phyloP scores from a whole-genome alignment of 768 basidiomycete species.

The Mycena sanguinolenta region DNA sequence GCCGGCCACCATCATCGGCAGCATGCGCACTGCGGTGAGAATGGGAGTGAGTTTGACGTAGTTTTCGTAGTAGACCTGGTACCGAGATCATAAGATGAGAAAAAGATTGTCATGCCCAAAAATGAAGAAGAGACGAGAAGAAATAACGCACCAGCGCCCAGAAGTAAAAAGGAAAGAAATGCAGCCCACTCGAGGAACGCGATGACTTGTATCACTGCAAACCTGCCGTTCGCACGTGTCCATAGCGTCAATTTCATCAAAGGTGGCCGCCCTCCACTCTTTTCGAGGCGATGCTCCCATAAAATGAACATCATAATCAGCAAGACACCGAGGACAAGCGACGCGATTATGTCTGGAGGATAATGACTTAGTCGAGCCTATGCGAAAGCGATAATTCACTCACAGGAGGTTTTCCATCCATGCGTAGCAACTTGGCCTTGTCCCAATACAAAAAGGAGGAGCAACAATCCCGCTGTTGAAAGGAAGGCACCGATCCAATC shows the following conservation, averaged over 20 bases:
- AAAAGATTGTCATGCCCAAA: too few species aligned
- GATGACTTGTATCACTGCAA: slow-evolving; percentile 70
- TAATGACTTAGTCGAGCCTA: not conserved
- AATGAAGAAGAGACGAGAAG: too few species aligned
- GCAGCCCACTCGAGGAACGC: slow-evolving; percentile 74
- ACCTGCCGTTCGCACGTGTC: slow-evolving; percentile 69
- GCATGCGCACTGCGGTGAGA: slow-evolving; percentile 71
- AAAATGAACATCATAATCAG: slow-evolving; percentile 70
- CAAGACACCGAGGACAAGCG: slow-evolving; percentile 71
- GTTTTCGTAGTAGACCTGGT: slow-evolving; percentile 79
- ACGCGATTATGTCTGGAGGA: slow-evolving; percentile 71
- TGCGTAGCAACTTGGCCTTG: slow-evolving; percentile 69
- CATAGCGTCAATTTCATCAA: slow-evolving; percentile 75
- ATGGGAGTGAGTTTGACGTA: slow-evolving; percentile 69
- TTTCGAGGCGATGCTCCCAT: slow-evolving; percentile 75
- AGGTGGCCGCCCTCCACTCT: slow-evolving; percentile 61
- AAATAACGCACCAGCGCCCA: slow-evolving; percentile 40
- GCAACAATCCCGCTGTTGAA: slow-evolving; percentile 73
- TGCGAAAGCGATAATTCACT: slow-evolving; percentile 12
- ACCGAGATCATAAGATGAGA: too few species aligned
- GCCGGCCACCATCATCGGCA: slow-evolving; percentile 81
- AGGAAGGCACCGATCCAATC: slow-evolving; percentile 83
- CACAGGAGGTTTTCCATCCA: slow-evolving; percentile 67
- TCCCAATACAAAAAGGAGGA: slow-evolving; percentile 79
- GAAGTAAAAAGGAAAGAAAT: slow-evolving; percentile 66